A percentile compares a stretch with the other conserved stretches of the same genome.
phyloP scores from a whole-genome alignment of 768 basidiomycete genomes.

The Tulasnella sp. region DNA sequence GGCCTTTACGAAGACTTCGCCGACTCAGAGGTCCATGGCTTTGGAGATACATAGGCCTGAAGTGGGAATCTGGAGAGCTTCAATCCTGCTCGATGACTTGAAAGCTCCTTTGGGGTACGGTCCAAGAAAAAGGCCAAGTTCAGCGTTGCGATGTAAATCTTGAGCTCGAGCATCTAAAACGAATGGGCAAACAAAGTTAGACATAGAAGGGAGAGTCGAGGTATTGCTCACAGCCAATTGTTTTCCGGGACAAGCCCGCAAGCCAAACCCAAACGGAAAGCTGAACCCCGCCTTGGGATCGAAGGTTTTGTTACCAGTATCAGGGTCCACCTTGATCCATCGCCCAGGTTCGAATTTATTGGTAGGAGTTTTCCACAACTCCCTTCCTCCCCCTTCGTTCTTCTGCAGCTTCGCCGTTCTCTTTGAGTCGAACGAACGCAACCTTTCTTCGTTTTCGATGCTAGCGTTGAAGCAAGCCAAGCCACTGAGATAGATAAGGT shows the following conservation, averaged over 20 bases:
- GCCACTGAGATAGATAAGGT: background rate
- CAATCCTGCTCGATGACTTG: background rate
- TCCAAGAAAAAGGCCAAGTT: slow-evolving; percentile 6
- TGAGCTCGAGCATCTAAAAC: background rate
- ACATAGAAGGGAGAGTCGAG: no score
- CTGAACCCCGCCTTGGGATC: slow-evolving; percentile 2
- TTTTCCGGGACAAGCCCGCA: slow-evolving; percentile 3
- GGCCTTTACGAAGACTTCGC: background rate
- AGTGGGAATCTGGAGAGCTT: background rate
- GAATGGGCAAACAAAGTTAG: background rate
- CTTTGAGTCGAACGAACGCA: background rate
- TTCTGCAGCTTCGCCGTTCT: background rate
- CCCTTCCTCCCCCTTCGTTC: background rate
- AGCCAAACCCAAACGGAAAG: slow-evolving; percentile 3
- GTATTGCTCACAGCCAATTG: slow-evolving; percentile 14
- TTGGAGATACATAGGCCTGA: background rate
- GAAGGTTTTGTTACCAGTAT: background rate
- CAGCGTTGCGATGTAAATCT: background rate
- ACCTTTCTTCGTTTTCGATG: background rate
- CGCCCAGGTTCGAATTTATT: background rate
- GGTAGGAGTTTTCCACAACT: background rate
- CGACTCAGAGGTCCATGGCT: background rate
- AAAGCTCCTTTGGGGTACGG: background rate
- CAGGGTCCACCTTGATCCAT: background rate
- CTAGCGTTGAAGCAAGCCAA: background rate